Percentiles rank a stretch among this genome's conserved stretches.
These are phyloP conservation scores for Colletotrichum orchidophilum DNA, from an alignment of 2,329 filamentous ascomycete genomes.

Conservation along the genomic window DNA sequence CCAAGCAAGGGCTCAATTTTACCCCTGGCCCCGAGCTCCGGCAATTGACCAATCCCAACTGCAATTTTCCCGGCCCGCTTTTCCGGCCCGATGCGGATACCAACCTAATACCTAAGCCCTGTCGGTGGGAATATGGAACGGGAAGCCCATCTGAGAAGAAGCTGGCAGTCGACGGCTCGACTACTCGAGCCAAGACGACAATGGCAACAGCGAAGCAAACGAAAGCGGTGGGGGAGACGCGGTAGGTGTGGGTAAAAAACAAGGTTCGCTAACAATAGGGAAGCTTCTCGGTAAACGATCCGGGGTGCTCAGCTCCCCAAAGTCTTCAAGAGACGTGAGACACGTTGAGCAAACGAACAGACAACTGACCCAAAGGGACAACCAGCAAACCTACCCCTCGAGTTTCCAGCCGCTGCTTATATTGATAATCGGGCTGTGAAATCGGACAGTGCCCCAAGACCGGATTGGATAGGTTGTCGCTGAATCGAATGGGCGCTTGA, in stretches of 20 bases:
- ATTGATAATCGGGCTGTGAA: too few relatives aligned
- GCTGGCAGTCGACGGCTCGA: neutral
- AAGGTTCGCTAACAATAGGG: neutral
- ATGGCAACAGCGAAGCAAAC: neutral
- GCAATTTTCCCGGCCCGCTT: neutral
- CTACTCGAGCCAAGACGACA: neutral
- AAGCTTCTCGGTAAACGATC: neutral
- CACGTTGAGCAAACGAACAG: neutral
- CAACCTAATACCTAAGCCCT: constrained; percentile 21
- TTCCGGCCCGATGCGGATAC: constrained; percentile 27
- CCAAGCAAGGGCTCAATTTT: neutral
- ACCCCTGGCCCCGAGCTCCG: constrained; percentile 12
- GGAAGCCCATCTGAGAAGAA: constrained; percentile 7
- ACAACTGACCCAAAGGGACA: neutral
- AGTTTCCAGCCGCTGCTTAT: neutral
- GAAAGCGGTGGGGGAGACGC: neutral
- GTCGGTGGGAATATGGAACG: constrained; percentile 10
- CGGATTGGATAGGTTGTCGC: neutral
- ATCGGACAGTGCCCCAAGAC: too few relatives aligned
- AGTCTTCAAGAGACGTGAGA: neutral
- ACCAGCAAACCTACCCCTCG: neutral
- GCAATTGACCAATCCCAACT: constrained; percentile 21
- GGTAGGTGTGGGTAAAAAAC: too few relatives aligned
- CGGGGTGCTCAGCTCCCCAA: neutral
- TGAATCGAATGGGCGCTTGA: neutral